Base-by-base conservation (phyloP, 1,284 basidiomycete genomes). In the Boletellus sp. region DNA sequence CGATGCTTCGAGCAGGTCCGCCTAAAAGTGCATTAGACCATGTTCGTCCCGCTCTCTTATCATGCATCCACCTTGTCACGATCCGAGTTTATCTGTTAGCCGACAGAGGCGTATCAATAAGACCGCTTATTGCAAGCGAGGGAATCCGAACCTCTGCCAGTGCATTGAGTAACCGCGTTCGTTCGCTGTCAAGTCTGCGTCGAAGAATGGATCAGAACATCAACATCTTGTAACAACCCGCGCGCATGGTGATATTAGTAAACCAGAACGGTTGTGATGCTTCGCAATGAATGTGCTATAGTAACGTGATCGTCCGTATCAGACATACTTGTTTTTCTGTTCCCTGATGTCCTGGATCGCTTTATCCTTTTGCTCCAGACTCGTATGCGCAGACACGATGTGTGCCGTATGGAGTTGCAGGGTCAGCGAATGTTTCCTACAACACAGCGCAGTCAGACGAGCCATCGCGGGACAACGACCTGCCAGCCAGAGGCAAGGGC, bases 401-500 rank as follows among this genome's bases (percentile, higher is more conserved):
- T 90, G 86, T n/a, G 87, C 87, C 8, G 87, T 90, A 54, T 90
- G 87, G 20, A 90, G 69, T 60, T 90, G 87, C 34, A 90, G 69
- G 11, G 84, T 84, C 53, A 90, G 63, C 4, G 86, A 84, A 64
- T 90, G 87, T 68, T 88, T 89, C 68, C 87, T 90, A 47, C 20
- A 16, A 39, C 21, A 37, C 21, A 37, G 46, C 17, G 22, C 43
- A 35, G 49, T 47, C 57, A 53, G 37, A 30, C 30, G 2, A 32
- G 36, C 54, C 45, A 58, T n/a, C n/a, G n/a, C n/a, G n/a, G n/a
- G n/a, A n/a, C n/a, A n/a, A n/a, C n/a, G n/a, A n/a, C n/a, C n/a
- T n/a, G n/a, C n/a, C n/a, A n/a, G n/a, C n/a, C n/a, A n/a, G n/a
- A n/a, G n/a, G n/a, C n/a, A n/a, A 40, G 42, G 22, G 21, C 36